Evolutionary conservation across 495 filamentous ascomycete species (phyloP), one percentile per base, ranked within the genome.

Genomic region (Patellaria atrata): DNA sequence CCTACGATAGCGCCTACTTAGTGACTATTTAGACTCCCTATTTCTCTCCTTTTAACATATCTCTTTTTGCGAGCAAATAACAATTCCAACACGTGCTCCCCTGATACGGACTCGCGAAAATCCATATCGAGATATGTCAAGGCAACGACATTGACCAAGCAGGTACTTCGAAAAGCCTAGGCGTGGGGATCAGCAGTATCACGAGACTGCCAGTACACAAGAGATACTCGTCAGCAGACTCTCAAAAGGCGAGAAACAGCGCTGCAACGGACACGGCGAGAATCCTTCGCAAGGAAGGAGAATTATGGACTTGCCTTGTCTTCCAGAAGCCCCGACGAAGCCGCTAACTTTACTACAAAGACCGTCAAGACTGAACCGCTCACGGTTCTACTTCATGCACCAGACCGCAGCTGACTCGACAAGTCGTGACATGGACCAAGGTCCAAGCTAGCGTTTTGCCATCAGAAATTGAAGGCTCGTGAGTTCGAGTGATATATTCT

Each of bases 281-380:
- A n/a, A n/a, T n/a, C n/a, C n/a, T n/a, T n/a, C n/a, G n/a, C n/a
- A n/a, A n/a, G n/a, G n/a, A n/a, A n/a, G n/a, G n/a, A n/a, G n/a
- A n/a, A n/a, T n/a, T n/a, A n/a, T n/a, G n/a, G n/a, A n/a, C n/a
- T n/a, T n/a, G n/a, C n/a, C 15, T 43, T 11, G 26, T 30, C 38
- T 41, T 40, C 45, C 35, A 44, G 40, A 44, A 40, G 23, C 30
- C 44, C 34, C 35, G 40, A 34, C 26, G 35, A 35, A 29, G 40
- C 37, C 3, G 25, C 40, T 41, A 40, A 41, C 40, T 41, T 48
- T 37, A 32, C 21, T 33, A 31, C 30, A 30, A 25, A 16, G 12
- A 21, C 2, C 20, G n/a, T 21, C 33, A 21, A 13, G 21, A 24
- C 3, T 22, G 5, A 14, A 5, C 5, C 4, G 6, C 5, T 5